Evolutionary conservation across 257 asterid species (phyloP).

Genomic region (Linderniella brevidens): DNA sequence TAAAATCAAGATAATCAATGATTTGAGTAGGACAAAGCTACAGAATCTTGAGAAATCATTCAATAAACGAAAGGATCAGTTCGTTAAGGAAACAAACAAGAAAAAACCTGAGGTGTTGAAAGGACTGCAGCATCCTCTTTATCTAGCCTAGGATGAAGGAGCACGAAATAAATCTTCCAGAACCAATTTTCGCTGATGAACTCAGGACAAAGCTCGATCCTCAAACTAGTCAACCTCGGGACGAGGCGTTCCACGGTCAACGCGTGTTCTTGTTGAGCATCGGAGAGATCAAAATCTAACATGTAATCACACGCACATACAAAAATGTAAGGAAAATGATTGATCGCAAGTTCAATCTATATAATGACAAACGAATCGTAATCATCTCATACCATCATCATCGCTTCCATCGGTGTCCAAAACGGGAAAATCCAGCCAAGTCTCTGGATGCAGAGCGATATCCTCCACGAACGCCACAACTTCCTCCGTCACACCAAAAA

Average conservation of each 20-base stretch:
- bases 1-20: too few relatives aligned
- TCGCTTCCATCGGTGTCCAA: conserved; percentile 33
- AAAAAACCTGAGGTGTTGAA: conserved; percentile 66
- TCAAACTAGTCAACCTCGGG: conserved; percentile 67
- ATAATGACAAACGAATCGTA: not conserved
- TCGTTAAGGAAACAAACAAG: conserved; percentile 5
- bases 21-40: too few relatives aligned
- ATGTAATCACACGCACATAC: not conserved
- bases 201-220: conserved; percentile 86
- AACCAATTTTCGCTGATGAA: conserved; percentile 69
- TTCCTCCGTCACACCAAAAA: conserved; percentile 77
- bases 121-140: conserved; percentile 46
- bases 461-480: conserved; percentile 69
- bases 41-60: too few relatives aligned
- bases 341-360: not conserved
- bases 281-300: conserved; percentile 61
- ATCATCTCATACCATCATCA: conserved; percentile 21
- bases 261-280: conserved; percentile 88
- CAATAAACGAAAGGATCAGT: too few relatives aligned
- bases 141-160: conserved; percentile 60
- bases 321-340: conserved; percentile 9
- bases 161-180: conserved; percentile 91
- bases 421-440: conserved; percentile 88
- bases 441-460: conserved; percentile 76
- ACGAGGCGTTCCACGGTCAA: conserved; percentile 69